Percentiles rank a stretch among this genome's conserved stretches.
These are phyloP conservation scores for Hypomyces rosellus DNA, from an alignment of 2,329 filamentous ascomycete species.

Conservation along the genomic window DNA sequence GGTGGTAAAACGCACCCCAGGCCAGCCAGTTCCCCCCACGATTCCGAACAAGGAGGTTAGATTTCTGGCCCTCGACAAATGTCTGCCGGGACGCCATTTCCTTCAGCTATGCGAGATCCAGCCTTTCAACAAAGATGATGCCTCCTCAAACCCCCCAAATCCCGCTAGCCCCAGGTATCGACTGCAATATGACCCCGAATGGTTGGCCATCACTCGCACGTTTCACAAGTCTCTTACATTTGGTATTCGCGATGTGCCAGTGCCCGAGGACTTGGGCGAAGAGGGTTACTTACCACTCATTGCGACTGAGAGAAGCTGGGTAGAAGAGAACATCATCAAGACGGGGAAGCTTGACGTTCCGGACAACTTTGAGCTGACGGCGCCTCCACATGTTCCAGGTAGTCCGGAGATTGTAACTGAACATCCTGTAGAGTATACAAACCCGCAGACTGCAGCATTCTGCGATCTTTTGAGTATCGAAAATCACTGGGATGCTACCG, in stretches of 20 bases:
- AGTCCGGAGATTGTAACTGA: constrained; percentile 51
- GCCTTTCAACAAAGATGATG: constrained; percentile 34
- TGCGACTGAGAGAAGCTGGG: constrained; percentile 66
- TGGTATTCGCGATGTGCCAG: constrained; percentile 49
- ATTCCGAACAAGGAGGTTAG: constrained; percentile 75
- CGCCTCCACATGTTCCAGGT: constrained; percentile 59
- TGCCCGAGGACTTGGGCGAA: constrained; percentile 60
- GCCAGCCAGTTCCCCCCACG: constrained; percentile 58
- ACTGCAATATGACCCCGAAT: constrained; percentile 84
- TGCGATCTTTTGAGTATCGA: constrained; percentile 71
- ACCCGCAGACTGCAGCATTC: constrained; percentile 76
- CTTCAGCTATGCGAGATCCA: constrained; percentile 68
- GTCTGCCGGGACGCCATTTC: constrained; percentile 70
- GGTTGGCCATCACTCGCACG: constrained; percentile 85
- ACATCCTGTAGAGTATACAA: constrained; percentile 76
- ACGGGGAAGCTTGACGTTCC: constrained; percentile 61
- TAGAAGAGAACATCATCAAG: constrained; percentile 66
- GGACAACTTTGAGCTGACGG: constrained; percentile 69
- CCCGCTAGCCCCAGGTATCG: constrained; percentile 39
- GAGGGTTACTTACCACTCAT: constrained; percentile 62
- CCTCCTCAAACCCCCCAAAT: constrained; percentile 15
- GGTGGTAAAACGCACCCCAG: constrained; percentile 37
- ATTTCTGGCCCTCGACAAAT: constrained; percentile 91
- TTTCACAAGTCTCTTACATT: constrained; percentile 63
- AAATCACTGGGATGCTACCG: constrained; percentile 68